phyloP scores from a whole-genome alignment of 176 grass and related monocot species.

The Triticum urartu region DNA sequence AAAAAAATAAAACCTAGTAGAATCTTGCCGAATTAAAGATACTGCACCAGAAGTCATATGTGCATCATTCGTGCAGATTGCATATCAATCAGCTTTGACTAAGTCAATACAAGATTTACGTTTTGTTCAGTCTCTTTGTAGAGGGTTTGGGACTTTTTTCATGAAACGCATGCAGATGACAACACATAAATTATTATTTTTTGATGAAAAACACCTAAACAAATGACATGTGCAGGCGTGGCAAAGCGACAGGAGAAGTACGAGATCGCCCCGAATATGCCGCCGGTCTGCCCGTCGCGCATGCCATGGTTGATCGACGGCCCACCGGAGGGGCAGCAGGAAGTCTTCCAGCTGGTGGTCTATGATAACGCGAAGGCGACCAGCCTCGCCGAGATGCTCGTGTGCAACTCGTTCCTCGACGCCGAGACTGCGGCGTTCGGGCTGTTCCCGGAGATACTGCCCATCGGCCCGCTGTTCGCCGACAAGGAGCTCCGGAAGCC shows the following conservation, averaged over 20 bases:
- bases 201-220: too few relatives aligned
- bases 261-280: slow-evolving; percentile 19
- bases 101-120: too few relatives aligned
- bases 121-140: too few relatives aligned
- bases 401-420: slow-evolving; percentile 67
- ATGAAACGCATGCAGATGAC: too few relatives aligned
- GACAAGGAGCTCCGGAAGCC: slow-evolving; percentile 1
- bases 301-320: slow-evolving; percentile 30
- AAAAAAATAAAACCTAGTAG: too few relatives aligned
- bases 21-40: too few relatives aligned
- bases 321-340: neutral
- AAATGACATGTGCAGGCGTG: neutral
- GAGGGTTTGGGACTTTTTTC: too few relatives aligned
- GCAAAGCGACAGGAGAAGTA: neutral
- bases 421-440: slow-evolving; percentile 35
- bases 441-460: slow-evolving; percentile 28
- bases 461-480: slow-evolving; percentile 49
- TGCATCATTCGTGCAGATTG: too few relatives aligned
- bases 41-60: too few relatives aligned
- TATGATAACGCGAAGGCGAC: neutral
- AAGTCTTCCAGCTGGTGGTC: slow-evolving; percentile 28
- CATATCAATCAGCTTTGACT: too few relatives aligned
- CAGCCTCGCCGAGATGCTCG: slow-evolving; percentile 23
- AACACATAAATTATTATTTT: too few relatives aligned
- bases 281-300: neutral